Conservation (phyloP, 345 rosid genomes). For the Turnera subulata region DNA sequence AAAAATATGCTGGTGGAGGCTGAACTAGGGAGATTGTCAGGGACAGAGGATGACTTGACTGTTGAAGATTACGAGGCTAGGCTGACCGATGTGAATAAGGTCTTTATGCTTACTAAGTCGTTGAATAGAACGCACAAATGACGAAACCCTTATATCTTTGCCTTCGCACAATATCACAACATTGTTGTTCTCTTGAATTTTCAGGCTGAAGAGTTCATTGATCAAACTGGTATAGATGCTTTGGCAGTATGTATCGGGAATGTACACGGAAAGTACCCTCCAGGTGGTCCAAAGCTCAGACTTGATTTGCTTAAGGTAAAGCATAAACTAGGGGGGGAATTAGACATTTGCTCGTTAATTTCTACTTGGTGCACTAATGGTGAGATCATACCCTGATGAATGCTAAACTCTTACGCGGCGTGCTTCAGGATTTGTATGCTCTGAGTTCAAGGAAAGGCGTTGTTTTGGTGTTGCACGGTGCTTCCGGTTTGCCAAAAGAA, state of each 20-base stretch:
- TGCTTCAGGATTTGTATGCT: slow-evolving; percentile 50
- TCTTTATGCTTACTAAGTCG: slow-evolving; percentile 14
- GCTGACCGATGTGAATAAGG: slow-evolving; percentile 83
- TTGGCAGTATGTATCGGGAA: slow-evolving; percentile 97
- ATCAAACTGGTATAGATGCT: slow-evolving; percentile 79
- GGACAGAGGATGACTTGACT: slow-evolving; percentile 95
- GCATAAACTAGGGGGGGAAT: slow-evolving; percentile 4
- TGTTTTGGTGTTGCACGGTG: slow-evolving; percentile 89
- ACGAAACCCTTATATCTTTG: slow-evolving; percentile 3
- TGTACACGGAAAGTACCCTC: slow-evolving; percentile 91
- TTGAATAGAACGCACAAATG: slow-evolving; percentile 8
- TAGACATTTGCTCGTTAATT: neutral
- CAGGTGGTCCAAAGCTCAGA: slow-evolving; percentile 80
- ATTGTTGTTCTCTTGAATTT: slow-evolving; percentile 14
- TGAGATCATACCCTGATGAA: too few relatives aligned
- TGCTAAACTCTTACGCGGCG: neutral
- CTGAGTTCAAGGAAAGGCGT: slow-evolving; percentile 74
- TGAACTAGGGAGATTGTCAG: slow-evolving; percentile 88
- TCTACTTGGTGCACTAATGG: neutral
- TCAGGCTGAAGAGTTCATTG: slow-evolving; percentile 85
- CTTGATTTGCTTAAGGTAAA: slow-evolving; percentile 80
- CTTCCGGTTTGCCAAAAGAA: slow-evolving; percentile 73
- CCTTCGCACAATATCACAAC: slow-evolving; percentile 5
- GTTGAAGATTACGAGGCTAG: slow-evolving; percentile 90
- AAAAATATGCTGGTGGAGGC: slow-evolving; percentile 83